phyloP scores from a whole-genome alignment of 768 basidiomycete species.

The Macrolepiota dolichaula region DNA sequence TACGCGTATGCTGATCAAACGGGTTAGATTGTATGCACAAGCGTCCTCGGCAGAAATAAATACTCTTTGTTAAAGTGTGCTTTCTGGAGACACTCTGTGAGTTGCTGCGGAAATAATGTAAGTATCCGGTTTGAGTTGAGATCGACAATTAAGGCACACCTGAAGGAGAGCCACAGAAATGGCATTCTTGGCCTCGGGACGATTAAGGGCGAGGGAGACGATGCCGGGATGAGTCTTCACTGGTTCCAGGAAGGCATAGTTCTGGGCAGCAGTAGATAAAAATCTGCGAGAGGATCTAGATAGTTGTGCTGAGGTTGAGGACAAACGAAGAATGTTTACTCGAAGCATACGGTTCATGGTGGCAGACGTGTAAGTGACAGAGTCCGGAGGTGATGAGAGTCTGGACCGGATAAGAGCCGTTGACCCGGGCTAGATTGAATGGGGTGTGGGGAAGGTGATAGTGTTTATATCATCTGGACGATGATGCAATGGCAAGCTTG shows the following conservation, averaged over 20 bases:
- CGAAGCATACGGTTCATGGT: conserved; percentile 9
- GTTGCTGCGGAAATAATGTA: conserved; percentile 46
- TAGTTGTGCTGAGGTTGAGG: neutral
- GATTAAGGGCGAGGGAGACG: conserved; percentile 71
- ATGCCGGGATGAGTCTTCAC: conserved; percentile 59
- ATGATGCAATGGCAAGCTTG: neutral
- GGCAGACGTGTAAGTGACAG: neutral
- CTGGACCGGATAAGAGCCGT: conserved; percentile 1
- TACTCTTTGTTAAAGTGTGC: conserved; percentile 69
- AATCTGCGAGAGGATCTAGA: conserved; percentile 1
- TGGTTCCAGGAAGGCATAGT: conserved; percentile 50
- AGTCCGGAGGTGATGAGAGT: neutral
- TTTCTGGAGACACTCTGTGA: conserved; percentile 63
- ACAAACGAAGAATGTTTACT: neutral
- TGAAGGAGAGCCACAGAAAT: conserved; percentile 72
- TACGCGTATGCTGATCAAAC: conserved; percentile 55
- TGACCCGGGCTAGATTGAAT: neutral
- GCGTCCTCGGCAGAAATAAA: conserved; percentile 9
- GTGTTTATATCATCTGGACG: neutral
- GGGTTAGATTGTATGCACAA: neutral
- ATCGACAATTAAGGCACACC: conserved; percentile 30
- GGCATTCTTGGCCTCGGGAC: conserved; percentile 84
- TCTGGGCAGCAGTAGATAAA: conserved; percentile 4
- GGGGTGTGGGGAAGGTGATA: conserved; percentile 3
- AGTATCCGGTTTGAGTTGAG: neutral